Base-by-base conservation (phyloP, 495 filamentous ascomycete species). In the Evansstolkia leycettana region DNA sequence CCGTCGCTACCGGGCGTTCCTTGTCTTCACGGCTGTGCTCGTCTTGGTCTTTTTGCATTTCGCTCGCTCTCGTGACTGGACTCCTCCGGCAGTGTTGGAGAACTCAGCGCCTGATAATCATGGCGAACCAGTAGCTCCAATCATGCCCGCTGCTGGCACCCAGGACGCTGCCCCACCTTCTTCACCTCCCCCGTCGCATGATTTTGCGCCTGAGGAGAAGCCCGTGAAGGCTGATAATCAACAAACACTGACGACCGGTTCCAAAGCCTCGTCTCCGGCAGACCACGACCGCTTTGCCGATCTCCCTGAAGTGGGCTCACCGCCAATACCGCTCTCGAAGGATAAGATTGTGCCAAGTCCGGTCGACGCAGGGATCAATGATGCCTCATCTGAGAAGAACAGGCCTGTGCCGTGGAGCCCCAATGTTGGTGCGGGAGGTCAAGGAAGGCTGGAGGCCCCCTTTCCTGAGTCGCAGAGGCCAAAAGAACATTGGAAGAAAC, bases 1-100 rank as follows among this genome's bases (percentile, higher is more conserved):
- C 43, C 78, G 85, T 34, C 70, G 84, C 57, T 89, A 85, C 48
- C 77, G 85, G 36, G 64, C 79, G 31, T 79, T 84, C 41, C 50
- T 87, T 31, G 57, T 82, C 44, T 79, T 83, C 50, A 76, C 83
- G 31, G 67, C 75, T 33, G 53, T 83, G 31, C 56, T 78, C 33
- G 55, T 79, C 18, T 57, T 86, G 28, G 58, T 76, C 11, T 55
- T 89, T 14, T 70, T 84, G 44, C 74, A 84, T 50, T 78, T 83
- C 36, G 33, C 52, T 34, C 46, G 59, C 29, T 60, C 58, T 36
- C 60, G 53, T 40, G 52, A 60, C 26, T 54, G 46, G 20, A 31
- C 24, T 28, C 23, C 18, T 17, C 28, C 31, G 18, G 45, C 15
- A 39, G 46, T 18, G 16, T 40, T 1, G 31, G 20, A 14, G 36